These are phyloP conservation scores for Hericium rajendrae DNA, from an alignment of 768 basidiomycete species.

Conservation along the genomic window DNA sequence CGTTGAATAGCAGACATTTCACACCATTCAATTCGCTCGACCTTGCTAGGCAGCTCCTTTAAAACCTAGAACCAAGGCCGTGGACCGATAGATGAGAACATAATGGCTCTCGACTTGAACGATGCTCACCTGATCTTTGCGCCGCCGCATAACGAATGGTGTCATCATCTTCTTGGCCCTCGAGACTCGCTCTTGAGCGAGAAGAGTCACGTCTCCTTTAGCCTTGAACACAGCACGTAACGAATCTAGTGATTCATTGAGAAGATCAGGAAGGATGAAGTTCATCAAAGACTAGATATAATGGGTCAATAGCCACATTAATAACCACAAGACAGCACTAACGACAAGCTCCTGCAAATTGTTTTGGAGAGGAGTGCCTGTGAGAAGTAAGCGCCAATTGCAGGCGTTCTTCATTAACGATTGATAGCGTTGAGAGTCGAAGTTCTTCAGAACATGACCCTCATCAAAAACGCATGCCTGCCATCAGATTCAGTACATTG, in stretches of 20 bases:
- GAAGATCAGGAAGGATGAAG: slow-evolving; percentile 91
- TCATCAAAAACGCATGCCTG: slow-evolving; percentile 95
- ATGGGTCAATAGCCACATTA: background rate
- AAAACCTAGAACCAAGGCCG: slow-evolving; percentile 49
- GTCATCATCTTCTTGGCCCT: slow-evolving; percentile 99
- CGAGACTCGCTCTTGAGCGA: slow-evolving; percentile 88
- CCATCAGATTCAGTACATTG: background rate
- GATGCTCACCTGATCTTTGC: slow-evolving; percentile 74
- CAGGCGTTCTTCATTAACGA: slow-evolving; percentile 78
- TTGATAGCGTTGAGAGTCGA: slow-evolving; percentile 93
- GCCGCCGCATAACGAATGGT: slow-evolving; percentile 92
- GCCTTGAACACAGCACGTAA: slow-evolving; percentile 95
- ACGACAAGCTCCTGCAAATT: slow-evolving; percentile 86
- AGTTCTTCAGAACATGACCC: slow-evolving; percentile 95
- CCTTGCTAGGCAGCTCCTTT: slow-evolving; percentile 86
- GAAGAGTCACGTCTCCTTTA: slow-evolving; percentile 81
- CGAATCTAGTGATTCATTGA: slow-evolving; percentile 65
- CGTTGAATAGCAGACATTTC: slow-evolving; percentile 80
- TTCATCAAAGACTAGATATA: slow-evolving; percentile 80
- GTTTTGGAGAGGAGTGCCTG: slow-evolving; percentile 92
- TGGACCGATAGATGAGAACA: no score
- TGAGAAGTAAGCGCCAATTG: slow-evolving; percentile 85
- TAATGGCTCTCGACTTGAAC: background rate
- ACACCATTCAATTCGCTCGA: slow-evolving; percentile 92
- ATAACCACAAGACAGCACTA: slow-evolving; percentile 22